Evolutionary conservation across 2,329 filamentous ascomycete genomes (phyloP).

Genomic region (Colletotrichum noveboracense): DNA sequence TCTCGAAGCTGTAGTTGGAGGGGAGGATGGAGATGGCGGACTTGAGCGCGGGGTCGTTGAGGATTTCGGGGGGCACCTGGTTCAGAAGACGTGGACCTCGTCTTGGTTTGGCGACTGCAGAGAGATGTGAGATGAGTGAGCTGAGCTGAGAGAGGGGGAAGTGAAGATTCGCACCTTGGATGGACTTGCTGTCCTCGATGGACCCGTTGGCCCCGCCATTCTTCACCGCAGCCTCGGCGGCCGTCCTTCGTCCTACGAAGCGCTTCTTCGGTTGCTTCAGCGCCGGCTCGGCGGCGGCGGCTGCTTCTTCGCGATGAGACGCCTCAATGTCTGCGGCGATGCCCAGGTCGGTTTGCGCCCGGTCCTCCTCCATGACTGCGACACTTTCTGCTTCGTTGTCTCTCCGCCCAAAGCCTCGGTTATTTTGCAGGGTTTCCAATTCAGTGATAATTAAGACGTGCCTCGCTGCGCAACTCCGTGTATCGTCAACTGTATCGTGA

Average conservation of each 20-base stretch:
- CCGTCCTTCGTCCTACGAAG: constrained; percentile 83
- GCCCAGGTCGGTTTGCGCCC: constrained; percentile 72
- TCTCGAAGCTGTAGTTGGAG: constrained; percentile 97
- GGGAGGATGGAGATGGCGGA: constrained; percentile 87
- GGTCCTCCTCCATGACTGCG: constrained; percentile 74
- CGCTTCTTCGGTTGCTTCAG: constrained; percentile 84
- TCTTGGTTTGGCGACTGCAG: constrained; percentile 71
- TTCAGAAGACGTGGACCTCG: constrained; percentile 83
- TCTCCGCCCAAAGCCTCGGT: too few relatives aligned
- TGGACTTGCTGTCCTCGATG: constrained; percentile 66
- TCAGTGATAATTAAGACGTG: not conserved
- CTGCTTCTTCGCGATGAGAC: constrained; percentile 39
- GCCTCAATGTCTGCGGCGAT: constrained; percentile 70
- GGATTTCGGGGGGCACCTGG: constrained; percentile 86
- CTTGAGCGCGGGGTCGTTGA: constrained; percentile 84
- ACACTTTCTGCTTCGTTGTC: not conserved
- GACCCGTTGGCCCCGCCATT: constrained; percentile 35
- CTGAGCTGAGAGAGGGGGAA: not conserved
- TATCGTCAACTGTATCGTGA: not conserved
- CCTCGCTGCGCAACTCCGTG: not conserved
- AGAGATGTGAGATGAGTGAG: constrained; percentile 7
- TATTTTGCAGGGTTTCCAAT: not conserved
- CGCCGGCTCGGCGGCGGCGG: constrained; percentile 35
- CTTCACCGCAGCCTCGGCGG: constrained; percentile 59
- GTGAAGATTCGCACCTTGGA: constrained; percentile 47